Conservation (phyloP, 305 asterid species). For the Nicotiana rustica region DNA sequence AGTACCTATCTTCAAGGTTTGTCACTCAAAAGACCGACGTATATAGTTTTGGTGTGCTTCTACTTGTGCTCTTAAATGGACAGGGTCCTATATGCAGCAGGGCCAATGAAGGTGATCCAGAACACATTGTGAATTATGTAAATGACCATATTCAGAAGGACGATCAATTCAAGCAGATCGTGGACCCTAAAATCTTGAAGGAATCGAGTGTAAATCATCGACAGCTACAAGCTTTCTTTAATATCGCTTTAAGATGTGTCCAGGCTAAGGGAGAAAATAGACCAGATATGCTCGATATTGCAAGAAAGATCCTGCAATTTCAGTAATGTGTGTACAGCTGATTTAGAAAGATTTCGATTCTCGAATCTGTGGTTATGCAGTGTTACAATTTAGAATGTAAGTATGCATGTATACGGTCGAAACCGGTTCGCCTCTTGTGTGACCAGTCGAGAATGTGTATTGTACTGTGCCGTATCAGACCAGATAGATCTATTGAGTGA, state of each 20-base stretch:
- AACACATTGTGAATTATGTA: not conserved
- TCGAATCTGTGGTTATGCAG: not conserved
- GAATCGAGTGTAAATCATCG: not conserved
- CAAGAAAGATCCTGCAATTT: slow-evolving; percentile 32
- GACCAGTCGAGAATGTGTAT: no score
- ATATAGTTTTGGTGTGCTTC: slow-evolving; percentile 21
- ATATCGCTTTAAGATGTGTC: slow-evolving; percentile 29
- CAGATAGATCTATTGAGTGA: no score
- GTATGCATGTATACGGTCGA: no score
- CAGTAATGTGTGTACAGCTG: not conserved
- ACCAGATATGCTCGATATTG: slow-evolving; percentile 34
- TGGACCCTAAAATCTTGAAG: slow-evolving; percentile 13
- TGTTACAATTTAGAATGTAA: not conserved
- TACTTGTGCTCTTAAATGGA: slow-evolving; percentile 29
- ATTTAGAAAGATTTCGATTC: no score
- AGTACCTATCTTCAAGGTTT: not conserved
- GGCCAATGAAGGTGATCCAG: not conserved
- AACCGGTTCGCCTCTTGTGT: no score
- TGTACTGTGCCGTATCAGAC: no score
- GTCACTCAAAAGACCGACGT: slow-evolving; percentile 32
- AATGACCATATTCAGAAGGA: not conserved
- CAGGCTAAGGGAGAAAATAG: slow-evolving; percentile 12
- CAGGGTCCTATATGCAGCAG: not conserved
- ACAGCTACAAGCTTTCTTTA: slow-evolving; percentile 5
- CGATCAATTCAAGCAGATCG: not conserved